Evolutionary conservation across 2,329 filamentous ascomycete genomes (phyloP), one percentile per base, ranked within the genome.

Genomic region (Uncinocarpus reesii): DNA sequence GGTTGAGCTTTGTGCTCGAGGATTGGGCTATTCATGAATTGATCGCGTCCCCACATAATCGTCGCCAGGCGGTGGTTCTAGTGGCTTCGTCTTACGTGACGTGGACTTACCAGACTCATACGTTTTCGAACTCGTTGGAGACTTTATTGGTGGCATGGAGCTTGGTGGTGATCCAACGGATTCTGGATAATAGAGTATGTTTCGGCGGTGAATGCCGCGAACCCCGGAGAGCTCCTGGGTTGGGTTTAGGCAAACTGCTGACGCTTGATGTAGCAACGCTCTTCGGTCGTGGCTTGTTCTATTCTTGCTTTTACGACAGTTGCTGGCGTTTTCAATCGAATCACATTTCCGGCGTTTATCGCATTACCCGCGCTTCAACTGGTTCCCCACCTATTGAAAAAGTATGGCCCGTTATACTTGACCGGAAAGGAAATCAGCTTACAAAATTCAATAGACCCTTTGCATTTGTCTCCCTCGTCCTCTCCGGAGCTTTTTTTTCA

Each of bases 21-120:
- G 92, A 98, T 71, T 96, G 92, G 90, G 92, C 92, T 8, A 78
- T 98, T 50, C 81, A 95, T 71, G 92, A 98, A 66, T 75, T 96
- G 54, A 81, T 95, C 48, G 80, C 81, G 53, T 84, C 83, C 32
- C 80, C 80, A 53, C 81, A 81, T 52, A 71, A 78, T 59, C 81
- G 87, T 54, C 79, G 79, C 57, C 72, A 83, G 48, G 86, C 88
- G 7, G 78, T 93, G 37, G 73, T 93, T 38, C 75, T 98, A 49
- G 84, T 95, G 52, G 88, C 90, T 38, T 96, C 90, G 23, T 95
- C 88, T 21, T 98, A 96, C 68, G 90, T 95, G 57, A 98, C 92
- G 41, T 98, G 92, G 90, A 95, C 90, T 37, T 95, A 90, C 69
- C 92, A 98, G 69, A 92, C 87, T 15, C 92, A 98, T 68, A 96